Conservation (phyloP, 306 rosid genomes). For the Fagus sylvatica region DNA sequence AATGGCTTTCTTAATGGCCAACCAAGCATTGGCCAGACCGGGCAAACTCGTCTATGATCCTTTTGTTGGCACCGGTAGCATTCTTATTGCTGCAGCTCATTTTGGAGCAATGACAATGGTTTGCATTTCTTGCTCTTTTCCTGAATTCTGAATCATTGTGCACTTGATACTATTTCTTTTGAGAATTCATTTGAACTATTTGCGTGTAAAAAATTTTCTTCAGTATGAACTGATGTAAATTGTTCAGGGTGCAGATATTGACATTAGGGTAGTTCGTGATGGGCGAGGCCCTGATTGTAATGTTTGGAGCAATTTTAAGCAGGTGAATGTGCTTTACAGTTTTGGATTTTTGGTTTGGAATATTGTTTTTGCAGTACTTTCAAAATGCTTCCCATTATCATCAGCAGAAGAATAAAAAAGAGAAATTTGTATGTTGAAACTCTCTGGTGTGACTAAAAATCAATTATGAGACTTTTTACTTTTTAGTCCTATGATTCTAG, state of each 20-base stretch:
- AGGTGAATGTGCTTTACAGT: constrained; percentile 50
- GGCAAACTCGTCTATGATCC: constrained; percentile 92
- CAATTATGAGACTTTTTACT: neutral
- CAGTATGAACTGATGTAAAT: constrained; percentile 33
- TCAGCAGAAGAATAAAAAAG: neutral
- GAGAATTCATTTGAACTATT: neutral
- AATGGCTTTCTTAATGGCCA: constrained; percentile 94
- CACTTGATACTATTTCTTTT: neutral
- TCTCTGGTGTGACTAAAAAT: neutral
- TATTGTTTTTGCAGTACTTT: neutral
- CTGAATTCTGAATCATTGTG: constrained; percentile 19
- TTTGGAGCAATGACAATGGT: constrained; percentile 99
- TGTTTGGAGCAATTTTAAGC: constrained; percentile 98
- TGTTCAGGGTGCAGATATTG: constrained; percentile 97
- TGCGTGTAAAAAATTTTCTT: constrained; percentile 1
- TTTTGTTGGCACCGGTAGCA: constrained; percentile 95
- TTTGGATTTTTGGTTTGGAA: constrained; percentile 4
- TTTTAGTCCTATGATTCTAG: neutral
- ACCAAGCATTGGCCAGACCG: constrained; percentile 73
- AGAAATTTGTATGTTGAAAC: neutral
- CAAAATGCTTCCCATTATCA: neutral
- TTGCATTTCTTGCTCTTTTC: constrained; percentile 21
- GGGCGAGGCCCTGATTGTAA: constrained; percentile 97
- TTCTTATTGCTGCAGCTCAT: constrained; percentile 91
- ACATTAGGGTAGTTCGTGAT: constrained; percentile 95